Evolutionary conservation across 2,329 filamentous ascomycete genomes (phyloP).

Genomic region (Hirsutella thompsonii): DNA sequence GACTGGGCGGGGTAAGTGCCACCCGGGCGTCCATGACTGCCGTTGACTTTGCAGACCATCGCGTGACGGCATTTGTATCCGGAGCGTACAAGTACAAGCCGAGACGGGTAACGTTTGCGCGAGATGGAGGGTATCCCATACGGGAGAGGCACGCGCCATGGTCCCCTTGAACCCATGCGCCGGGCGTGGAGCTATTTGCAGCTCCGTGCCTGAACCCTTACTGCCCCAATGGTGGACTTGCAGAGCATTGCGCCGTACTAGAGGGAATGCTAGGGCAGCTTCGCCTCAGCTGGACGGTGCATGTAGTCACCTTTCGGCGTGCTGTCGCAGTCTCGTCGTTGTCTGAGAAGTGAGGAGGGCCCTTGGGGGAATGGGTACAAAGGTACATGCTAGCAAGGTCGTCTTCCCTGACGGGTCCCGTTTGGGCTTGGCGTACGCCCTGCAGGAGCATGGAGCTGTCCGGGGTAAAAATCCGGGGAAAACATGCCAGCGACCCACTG

Average conservation of each 20-base stretch:
- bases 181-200: background rate
- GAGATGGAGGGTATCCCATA: background rate
- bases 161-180: background rate
- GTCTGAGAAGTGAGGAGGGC: background rate
- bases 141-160: background rate
- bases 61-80: constrained; percentile 5
- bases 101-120: background rate
- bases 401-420: background rate
- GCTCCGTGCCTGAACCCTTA: background rate
- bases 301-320: background rate
- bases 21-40: constrained; percentile 5
- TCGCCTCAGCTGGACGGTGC: too few relatives aligned
- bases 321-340: background rate
- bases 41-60: constrained; percentile 6
- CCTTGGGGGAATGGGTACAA: background rate
- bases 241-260: too few relatives aligned
- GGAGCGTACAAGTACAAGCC: background rate
- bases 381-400: too few relatives aligned
- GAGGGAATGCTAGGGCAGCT: too few relatives aligned
- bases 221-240: too few relatives aligned
- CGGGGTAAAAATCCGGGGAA: constrained; percentile 13
- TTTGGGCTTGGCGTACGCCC: constrained; percentile 2
- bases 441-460: constrained; percentile 7
- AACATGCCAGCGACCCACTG: constrained; percentile 10
- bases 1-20: constrained; percentile 29